Conservation (phyloP, 1,284 basidiomycete genomes). For the Boletellus sp. region DNA sequence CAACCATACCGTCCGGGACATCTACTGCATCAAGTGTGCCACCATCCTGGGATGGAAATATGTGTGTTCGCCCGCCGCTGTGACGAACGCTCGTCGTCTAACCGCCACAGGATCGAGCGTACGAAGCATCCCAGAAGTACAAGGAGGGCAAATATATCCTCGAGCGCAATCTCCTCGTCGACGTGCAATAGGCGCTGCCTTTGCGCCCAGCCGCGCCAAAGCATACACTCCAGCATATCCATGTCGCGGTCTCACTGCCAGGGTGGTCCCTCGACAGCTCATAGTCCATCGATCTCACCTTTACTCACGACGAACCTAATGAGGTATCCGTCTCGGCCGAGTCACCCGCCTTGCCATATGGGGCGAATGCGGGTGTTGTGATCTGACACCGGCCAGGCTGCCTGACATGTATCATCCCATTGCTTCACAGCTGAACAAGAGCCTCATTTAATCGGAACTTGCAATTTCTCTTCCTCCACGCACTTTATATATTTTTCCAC, state of each 20-base stretch:
- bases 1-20: constrained; percentile 92
- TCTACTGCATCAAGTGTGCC: constrained; percentile 88
- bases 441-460: constrained; percentile 21
- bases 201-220: constrained; percentile 1
- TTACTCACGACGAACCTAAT: constrained; percentile 23
- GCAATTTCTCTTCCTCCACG: constrained; percentile 1
- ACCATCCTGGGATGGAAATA: constrained; percentile 96
- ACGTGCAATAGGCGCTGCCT: constrained; percentile 54
- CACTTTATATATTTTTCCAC: constrained; percentile 6
- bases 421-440: constrained; percentile 12
- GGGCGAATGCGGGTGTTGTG: neutral
- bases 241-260: constrained; percentile 13
- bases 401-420: constrained; percentile 24
- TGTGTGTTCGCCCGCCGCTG: constrained; percentile 40
- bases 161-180: constrained; percentile 84
- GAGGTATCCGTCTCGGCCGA: constrained; percentile 16
- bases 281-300: constrained; percentile 15
- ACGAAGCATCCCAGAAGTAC: constrained; percentile 88
- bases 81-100: neutral
- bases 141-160: constrained; percentile 99
- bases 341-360: constrained; percentile 5
- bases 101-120: constrained; percentile 77
- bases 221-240: constrained; percentile 1
- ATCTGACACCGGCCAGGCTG: constrained; percentile 6
- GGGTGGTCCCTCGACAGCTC: constrained; percentile 16